A percentile compares a stretch with the other conserved stretches of the same genome.
These are phyloP conservation scores for Gomphus sp. DNA, from an alignment of 1,284 basidiomycete species.

Conservation along the genomic window DNA sequence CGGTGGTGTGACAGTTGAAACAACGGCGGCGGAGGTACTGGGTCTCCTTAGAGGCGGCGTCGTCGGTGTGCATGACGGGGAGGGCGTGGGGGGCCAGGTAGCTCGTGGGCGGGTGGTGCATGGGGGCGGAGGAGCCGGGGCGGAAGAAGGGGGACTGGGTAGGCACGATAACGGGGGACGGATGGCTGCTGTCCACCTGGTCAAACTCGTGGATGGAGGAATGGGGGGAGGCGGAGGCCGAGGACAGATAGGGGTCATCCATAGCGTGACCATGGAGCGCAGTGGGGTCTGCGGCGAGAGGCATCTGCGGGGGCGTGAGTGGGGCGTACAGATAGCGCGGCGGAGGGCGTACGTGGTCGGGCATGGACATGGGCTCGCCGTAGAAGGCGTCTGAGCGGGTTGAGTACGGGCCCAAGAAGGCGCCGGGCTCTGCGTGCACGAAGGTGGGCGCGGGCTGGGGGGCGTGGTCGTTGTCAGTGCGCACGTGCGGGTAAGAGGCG, in stretches of 20 bases:
- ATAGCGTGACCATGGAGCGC: slow-evolving; percentile 18
- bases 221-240: slow-evolving; percentile 37
- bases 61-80: slow-evolving; percentile 76
- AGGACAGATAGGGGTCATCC: slow-evolving; percentile 21
- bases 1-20: slow-evolving; percentile 83
- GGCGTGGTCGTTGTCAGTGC: slow-evolving; percentile 47
- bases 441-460: slow-evolving; percentile 26
- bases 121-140: slow-evolving; percentile 22
- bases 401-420: slow-evolving; percentile 23
- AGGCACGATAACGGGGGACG: slow-evolving; percentile 46
- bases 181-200: slow-evolving; percentile 33
- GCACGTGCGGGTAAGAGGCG: slow-evolving; percentile 64
- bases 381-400: slow-evolving; percentile 30
- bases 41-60: slow-evolving; percentile 78
- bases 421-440: slow-evolving; percentile 24
- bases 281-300: slow-evolving; percentile 24
- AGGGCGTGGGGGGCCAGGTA: slow-evolving; percentile 48
- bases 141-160: slow-evolving; percentile 37
- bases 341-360: slow-evolving; percentile 15
- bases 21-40: slow-evolving; percentile 76
- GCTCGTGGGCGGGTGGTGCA: slow-evolving; percentile 25
- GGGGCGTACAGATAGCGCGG: not conserved
- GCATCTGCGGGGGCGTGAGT: slow-evolving; percentile 24
- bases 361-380: slow-evolving; percentile 29
- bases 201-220: slow-evolving; percentile 38